Percentiles rank a stretch among this genome's conserved stretches.
phyloP scores from a whole-genome alignment of 495 filamentous ascomycete species.

The Penicillium silybi region DNA sequence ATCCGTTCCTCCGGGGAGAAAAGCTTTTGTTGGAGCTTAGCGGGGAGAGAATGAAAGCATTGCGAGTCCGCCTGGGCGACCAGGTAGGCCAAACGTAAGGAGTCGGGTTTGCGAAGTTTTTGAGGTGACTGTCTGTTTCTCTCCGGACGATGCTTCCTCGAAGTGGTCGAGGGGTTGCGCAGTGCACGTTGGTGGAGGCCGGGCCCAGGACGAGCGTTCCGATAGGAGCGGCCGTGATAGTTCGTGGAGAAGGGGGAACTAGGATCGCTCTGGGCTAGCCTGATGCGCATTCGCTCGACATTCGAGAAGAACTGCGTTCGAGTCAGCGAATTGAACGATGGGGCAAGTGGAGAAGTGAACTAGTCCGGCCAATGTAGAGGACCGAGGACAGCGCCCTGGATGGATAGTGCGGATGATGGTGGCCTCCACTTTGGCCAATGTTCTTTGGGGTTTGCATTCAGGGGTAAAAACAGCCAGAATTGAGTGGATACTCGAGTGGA shows the following conservation, averaged over 20 bases:
- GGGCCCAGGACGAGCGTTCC: slow-evolving; percentile 11
- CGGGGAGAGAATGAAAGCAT: slow-evolving; percentile 67
- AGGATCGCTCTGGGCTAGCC: slow-evolving; percentile 29
- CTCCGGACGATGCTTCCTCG: slow-evolving; percentile 14
- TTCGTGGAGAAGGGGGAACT: slow-evolving; percentile 16
- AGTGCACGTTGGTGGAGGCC: slow-evolving; percentile 8
- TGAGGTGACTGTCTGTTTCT: slow-evolving; percentile 14
- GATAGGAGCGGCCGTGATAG: slow-evolving; percentile 21
- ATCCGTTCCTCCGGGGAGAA: slow-evolving; percentile 72
- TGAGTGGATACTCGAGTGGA: slow-evolving; percentile 3
- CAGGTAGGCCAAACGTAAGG: slow-evolving; percentile 38
- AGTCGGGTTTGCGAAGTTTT: slow-evolving; percentile 36
- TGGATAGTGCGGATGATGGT: slow-evolving; percentile 29
- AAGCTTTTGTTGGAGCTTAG: slow-evolving; percentile 65
- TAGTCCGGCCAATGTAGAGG: slow-evolving; percentile 9
- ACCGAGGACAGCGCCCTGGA: slow-evolving; percentile 15
- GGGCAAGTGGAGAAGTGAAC: slow-evolving; percentile 2
- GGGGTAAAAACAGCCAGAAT: slow-evolving; percentile 7
- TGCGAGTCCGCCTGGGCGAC: slow-evolving; percentile 56
- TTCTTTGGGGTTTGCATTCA: neutral
- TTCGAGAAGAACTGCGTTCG: slow-evolving; percentile 41
- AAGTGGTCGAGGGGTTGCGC: slow-evolving; percentile 7
- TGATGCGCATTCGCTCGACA: slow-evolving; percentile 34
- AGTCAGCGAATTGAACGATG: slow-evolving; percentile 13
- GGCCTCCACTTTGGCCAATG: slow-evolving; percentile 8